Evolutionary conservation across 257 asterid species (phyloP), one percentile per base, ranked within the genome.

Genomic region (Apocynum venetum): DNA sequence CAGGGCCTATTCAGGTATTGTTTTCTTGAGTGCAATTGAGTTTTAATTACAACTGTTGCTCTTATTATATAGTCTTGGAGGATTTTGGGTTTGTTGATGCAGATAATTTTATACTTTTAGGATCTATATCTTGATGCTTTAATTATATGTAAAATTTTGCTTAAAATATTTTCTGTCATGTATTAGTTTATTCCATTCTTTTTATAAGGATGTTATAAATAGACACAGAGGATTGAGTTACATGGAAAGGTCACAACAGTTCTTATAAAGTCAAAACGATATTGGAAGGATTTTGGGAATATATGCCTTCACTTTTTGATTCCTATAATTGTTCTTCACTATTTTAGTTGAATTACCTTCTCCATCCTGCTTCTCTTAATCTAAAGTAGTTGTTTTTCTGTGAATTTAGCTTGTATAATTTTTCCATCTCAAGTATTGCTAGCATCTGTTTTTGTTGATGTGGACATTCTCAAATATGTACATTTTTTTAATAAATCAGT

Each of bases 1-100:
- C 89, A 10, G 91, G 91, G 61, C 93, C 89, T 4, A 77, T 89
- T 74, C 91, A 89, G 93, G 93, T 86, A 78, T 49, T 48, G 49
- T 35, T 35, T 15, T 25, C 75, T 48, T 40, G 52, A 53, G 49
- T 46, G 64, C 14, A 1, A 52, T 55, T 49, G 3, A 55, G 46
- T 63, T 31, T 43, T 59, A 57, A 35, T 25, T 59, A 12, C 31
- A 49, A 72, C 4, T 13, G 14, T 72, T 49, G 43, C 14, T 9
- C 43, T 13, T 11, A 4, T 69, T 43, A 71, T 40, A 72, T 11
- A 51, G 4, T 31, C 20, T 65, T 15, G 10, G 71, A 14, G 48
- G 71, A 14, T 65, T 66, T 66, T 35, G 17, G 44, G 41, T 36
- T 36, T 35, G 15, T 15, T 41, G 49, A 35, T 31, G 15, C 17